Evolutionary conservation across 176 grass and related monocot species (phyloP).

Genomic region (Oryza meyeriana): DNA sequence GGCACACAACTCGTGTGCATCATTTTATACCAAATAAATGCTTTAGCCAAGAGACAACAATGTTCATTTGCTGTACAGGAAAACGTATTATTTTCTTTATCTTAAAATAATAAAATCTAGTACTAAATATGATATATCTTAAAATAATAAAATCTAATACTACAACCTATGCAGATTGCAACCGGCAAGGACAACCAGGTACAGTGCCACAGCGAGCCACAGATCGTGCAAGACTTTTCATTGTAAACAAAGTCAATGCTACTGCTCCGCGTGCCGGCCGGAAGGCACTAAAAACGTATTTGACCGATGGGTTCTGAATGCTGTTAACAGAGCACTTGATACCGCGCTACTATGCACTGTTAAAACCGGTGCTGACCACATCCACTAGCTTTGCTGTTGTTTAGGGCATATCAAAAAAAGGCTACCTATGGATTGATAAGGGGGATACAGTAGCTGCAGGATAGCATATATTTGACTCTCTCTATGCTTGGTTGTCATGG

Average conservation of each 20-base stretch:
- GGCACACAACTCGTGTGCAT: too few relatives aligned
- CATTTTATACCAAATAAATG: too few relatives aligned
- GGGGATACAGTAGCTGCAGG: background rate
- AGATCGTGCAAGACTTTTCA: background rate
- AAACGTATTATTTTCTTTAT: too few relatives aligned
- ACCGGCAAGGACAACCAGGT: background rate
- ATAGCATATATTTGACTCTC: background rate
- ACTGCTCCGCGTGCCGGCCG: background rate
- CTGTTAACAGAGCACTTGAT: background rate
- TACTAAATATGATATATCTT: too few relatives aligned
- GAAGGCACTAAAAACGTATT: background rate
- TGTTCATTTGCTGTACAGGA: too few relatives aligned
- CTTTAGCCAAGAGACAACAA: too few relatives aligned
- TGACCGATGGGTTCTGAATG: background rate
- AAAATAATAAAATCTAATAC: too few relatives aligned
- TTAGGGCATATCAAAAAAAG: conserved; percentile 33
- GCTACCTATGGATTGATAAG: background rate
- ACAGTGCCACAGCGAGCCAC: background rate
- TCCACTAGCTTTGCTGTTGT: conserved; percentile 12
- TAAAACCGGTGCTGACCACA: conserved; percentile 14
- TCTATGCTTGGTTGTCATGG: background rate
- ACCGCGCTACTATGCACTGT: background rate
- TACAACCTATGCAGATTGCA: too few relatives aligned
- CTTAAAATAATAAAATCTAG: too few relatives aligned
- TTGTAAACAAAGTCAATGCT: background rate